Evolutionary conservation across 768 basidiomycete genomes (phyloP).

Genomic region (Lactifluus rugatus): DNA sequence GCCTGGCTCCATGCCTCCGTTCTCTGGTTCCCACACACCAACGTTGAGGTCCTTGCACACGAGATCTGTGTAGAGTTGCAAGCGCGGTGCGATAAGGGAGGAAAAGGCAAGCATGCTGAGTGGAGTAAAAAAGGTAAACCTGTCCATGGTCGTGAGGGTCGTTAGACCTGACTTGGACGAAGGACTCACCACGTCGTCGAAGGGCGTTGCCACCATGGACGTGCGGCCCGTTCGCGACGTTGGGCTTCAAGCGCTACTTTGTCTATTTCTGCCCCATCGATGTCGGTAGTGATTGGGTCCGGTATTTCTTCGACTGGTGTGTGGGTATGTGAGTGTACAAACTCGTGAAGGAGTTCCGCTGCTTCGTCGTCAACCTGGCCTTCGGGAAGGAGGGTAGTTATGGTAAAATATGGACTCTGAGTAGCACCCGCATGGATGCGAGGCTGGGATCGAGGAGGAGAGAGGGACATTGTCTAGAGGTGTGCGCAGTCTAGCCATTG

Average conservation of each 20-base stretch:
- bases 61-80: conserved; percentile 67
- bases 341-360: conserved; percentile 37
- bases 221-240: conserved; percentile 18
- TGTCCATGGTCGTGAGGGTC: conserved; percentile 22
- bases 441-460: conserved; percentile 5
- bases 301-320: conserved; percentile 30
- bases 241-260: conserved; percentile 21
- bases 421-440: conserved; percentile 18
- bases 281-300: conserved; percentile 16
- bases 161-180: not conserved
- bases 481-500: too few species aligned
- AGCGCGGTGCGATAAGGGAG: conserved; percentile 54
- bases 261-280: conserved; percentile 14
- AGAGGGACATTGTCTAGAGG: not conserved
- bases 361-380: conserved; percentile 38
- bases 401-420: conserved; percentile 22
- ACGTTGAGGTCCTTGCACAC: conserved; percentile 42
- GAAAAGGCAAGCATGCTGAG: conserved; percentile 46
- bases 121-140: conserved; percentile 49
- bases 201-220: conserved; percentile 70
- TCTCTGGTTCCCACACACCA: not conserved
- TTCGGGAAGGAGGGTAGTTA: conserved; percentile 36
- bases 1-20: not conserved
- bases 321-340: conserved; percentile 33
- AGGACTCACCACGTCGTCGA: conserved; percentile 59